Evolutionary conservation across 2,329 filamentous ascomycete genomes (phyloP), one percentile per base, ranked within the genome.

Genomic region (Monilinia polystroma): DNA sequence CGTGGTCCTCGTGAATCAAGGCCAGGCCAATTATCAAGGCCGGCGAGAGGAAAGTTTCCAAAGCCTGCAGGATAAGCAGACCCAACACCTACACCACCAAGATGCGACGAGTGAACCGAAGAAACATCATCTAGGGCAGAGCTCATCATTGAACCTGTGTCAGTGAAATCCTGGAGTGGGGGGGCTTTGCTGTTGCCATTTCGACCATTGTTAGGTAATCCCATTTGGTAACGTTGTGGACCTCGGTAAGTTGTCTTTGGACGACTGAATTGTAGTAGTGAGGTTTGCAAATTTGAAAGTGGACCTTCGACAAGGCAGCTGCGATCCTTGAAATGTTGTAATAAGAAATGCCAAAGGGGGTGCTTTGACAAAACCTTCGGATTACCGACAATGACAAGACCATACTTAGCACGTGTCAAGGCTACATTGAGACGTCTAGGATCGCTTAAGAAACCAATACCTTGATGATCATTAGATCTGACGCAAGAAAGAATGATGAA

Each of bases 401-500:
- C 95, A 75, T 94, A 99, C 80, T 97, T 98, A 70, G 95, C 95
- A 81, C 95, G 92, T 62, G 95, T 99, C 72, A 99, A 85, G 51
- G 94, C 95, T 29, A 99, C 95, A 76, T 99, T 99, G 75, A 99
- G 87, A 83, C 95, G 94, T 72, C 95, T 92, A 63, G 95, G 95
- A 74, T 99, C 95, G 68, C 93, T 98, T 82, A 99, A 83, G 86
- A 99, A 99, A 80, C 95, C 95, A 74, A 99, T 99, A 72, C 95
- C 95, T 78, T 99, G 95, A 78, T 98, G 96, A 75, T 99, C 95
- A 77, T 99, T 99, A 77, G 94, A 98, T 76, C 95, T 92, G 62
- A 99, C 95, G 76, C 95, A 99, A 69, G 95, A 98, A 43, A 99
- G 83, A 51, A 99, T 93, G 75, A 99, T 99, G 75, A 97, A 99